Conservation (phyloP, 371 early-diverging fungal genomes). For the Apophysomyces ossiformis region DNA sequence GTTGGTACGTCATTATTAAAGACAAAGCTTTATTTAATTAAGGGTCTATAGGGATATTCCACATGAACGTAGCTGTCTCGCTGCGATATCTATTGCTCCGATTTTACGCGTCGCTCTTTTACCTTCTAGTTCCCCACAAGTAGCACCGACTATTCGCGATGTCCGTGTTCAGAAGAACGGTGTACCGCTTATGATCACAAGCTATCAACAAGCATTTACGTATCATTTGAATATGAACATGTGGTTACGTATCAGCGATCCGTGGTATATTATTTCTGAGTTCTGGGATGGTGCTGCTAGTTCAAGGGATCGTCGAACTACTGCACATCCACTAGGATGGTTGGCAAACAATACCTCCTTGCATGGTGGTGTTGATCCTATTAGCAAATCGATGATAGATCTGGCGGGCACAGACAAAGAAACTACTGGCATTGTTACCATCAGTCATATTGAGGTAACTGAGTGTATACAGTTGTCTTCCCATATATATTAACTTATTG, state of each 20-base stretch:
- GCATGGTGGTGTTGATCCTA: conserved; percentile 30
- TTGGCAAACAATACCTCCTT: conserved; percentile 26
- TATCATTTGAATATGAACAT: conserved; percentile 71
- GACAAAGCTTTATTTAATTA: neutral
- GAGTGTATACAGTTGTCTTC: neutral
- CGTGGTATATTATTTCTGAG: conserved; percentile 62
- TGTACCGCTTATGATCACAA: conserved; percentile 71
- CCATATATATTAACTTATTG: neutral
- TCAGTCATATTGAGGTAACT: conserved; percentile 43
- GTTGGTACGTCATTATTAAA: conserved; percentile 55
- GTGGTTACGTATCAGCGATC: conserved; percentile 79
- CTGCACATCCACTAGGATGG: conserved; percentile 43
- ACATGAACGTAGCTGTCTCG: conserved; percentile 46
- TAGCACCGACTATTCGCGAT: conserved; percentile 60
- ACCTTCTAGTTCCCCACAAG: conserved; percentile 36
- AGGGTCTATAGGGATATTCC: conserved; percentile 52
- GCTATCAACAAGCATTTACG: conserved; percentile 73
- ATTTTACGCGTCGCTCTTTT: conserved; percentile 54
- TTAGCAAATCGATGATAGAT: conserved; percentile 26
- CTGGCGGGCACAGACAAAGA: conserved; percentile 26
- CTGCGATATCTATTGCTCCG: conserved; percentile 64
- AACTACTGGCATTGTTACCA: conserved; percentile 29
- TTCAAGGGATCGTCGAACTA: conserved; percentile 4
- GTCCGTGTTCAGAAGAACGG: conserved; percentile 70
- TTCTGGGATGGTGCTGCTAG: conserved; percentile 50